Evolutionary conservation across 2,329 filamentous ascomycete genomes (phyloP).

Genomic region (Aspergillaceae sp.): DNA sequence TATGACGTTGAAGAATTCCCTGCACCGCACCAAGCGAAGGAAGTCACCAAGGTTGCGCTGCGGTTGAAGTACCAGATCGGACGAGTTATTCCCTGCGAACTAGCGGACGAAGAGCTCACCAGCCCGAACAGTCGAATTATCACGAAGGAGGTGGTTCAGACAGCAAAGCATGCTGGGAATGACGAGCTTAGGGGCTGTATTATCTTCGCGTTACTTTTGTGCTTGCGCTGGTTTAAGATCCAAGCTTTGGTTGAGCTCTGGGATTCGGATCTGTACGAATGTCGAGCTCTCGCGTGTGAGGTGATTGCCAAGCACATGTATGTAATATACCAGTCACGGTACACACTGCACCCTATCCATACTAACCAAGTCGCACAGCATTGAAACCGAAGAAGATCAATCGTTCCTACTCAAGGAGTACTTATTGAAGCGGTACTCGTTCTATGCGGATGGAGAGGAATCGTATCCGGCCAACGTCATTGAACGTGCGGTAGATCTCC

Average conservation of each 20-base stretch:
- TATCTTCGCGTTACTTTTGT: slow-evolving; percentile 71
- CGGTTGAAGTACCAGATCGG: slow-evolving; percentile 87
- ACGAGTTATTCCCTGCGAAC: slow-evolving; percentile 79
- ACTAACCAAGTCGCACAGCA: slow-evolving; percentile 42
- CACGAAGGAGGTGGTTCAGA: slow-evolving; percentile 66
- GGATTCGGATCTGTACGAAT: slow-evolving; percentile 75
- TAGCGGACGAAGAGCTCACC: slow-evolving; percentile 67
- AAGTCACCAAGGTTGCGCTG: slow-evolving; percentile 83
- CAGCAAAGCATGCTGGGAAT: slow-evolving; percentile 74
- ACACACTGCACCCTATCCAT: not conserved
- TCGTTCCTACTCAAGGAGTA: slow-evolving; percentile 71
- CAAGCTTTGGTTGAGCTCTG: slow-evolving; percentile 78
- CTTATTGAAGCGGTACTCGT: slow-evolving; percentile 80
- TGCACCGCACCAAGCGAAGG: slow-evolving; percentile 62
- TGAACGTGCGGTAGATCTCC: slow-evolving; percentile 86
- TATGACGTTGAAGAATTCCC: slow-evolving; percentile 34
- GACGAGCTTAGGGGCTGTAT: slow-evolving; percentile 68
- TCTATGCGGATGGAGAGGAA: slow-evolving; percentile 61
- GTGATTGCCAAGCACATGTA: slow-evolving; percentile 74
- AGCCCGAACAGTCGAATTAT: slow-evolving; percentile 77
- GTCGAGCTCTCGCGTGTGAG: slow-evolving; percentile 76
- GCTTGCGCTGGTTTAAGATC: slow-evolving; percentile 65
- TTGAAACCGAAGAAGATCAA: slow-evolving; percentile 74
- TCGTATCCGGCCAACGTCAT: slow-evolving; percentile 78
- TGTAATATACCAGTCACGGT: not conserved